Percentiles rank a stretch among this genome's conserved stretches.
These are phyloP conservation scores for Papiliotrema fonsecae DNA, from an alignment of 1,284 basidiomycete species.

Conservation along the genomic window DNA sequence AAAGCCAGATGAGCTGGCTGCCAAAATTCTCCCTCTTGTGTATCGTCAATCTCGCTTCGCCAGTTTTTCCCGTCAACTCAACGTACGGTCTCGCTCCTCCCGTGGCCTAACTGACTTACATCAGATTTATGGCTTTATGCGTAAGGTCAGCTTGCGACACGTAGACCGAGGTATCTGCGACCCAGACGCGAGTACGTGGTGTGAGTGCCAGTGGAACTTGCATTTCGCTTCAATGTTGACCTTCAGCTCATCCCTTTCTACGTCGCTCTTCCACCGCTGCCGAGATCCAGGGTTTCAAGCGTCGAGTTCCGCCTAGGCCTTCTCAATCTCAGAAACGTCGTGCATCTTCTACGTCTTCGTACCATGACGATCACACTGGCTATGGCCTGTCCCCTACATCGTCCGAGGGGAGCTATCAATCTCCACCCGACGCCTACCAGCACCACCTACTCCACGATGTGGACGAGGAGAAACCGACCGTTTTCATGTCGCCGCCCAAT, in stretches of 20 bases:
- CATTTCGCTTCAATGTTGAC: no score
- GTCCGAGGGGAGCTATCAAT: constrained; percentile 14
- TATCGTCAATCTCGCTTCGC: constrained; percentile 90
- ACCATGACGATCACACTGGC: neutral
- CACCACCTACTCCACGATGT: constrained; percentile 17
- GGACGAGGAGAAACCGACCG: constrained; percentile 11
- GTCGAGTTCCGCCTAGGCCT: constrained; percentile 81
- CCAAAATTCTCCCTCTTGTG: constrained; percentile 80
- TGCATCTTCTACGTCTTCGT: constrained; percentile 9
- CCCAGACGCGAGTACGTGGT: constrained; percentile 89
- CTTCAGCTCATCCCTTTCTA: constrained; percentile 73
- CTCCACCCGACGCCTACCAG: constrained; percentile 24
- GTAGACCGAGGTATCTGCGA: constrained; percentile 86
- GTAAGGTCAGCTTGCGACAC: constrained; percentile 76
- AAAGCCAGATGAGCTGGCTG: constrained; percentile 77
- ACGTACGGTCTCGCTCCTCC: constrained; percentile 56
- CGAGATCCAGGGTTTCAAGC: constrained; percentile 83
- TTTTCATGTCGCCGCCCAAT: constrained; percentile 2
- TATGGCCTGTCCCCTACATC: constrained; percentile 21
- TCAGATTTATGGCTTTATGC: constrained; percentile 95
- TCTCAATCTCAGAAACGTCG: constrained; percentile 65
- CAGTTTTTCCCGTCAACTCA: constrained; percentile 87
- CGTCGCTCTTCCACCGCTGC: constrained; percentile 79
- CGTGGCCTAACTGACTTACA: constrained; percentile 7
- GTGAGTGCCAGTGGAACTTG: constrained; percentile 64